These are phyloP conservation scores for Pezicula radicicola DNA, from an alignment of 2,329 filamentous ascomycete species.

Conservation along the genomic window DNA sequence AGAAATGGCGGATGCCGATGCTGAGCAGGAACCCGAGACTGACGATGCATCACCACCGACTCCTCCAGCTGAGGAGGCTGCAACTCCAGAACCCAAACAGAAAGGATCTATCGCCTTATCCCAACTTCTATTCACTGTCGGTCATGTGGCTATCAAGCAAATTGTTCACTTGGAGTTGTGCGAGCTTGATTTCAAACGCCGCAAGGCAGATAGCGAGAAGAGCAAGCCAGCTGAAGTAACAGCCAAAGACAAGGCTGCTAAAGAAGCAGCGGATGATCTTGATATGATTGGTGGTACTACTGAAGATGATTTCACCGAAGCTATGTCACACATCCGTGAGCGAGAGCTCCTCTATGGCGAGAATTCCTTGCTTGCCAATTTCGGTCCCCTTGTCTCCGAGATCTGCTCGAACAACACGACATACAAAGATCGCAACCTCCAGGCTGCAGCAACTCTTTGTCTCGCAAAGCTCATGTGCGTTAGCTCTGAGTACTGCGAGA, in stretches of 20 bases:
- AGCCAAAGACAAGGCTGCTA: conserved; percentile 49
- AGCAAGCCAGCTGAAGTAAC: conserved; percentile 39
- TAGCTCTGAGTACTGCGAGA: conserved; percentile 92
- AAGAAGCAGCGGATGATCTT: conserved; percentile 79
- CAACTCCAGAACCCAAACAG: conserved; percentile 41
- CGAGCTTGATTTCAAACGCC: conserved; percentile 94
- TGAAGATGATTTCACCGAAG: conserved; percentile 89
- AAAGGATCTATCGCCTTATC: conserved; percentile 76
- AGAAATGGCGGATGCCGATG: conserved; percentile 16
- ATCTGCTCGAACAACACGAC: conserved; percentile 93
- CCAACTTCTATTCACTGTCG: conserved; percentile 90
- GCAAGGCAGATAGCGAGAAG: conserved; percentile 88
- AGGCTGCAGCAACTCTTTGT: conserved; percentile 90
- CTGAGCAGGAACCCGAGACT: conserved; percentile 26
- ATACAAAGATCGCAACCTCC: conserved; percentile 85
- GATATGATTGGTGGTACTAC: conserved; percentile 96
- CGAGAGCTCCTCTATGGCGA: conserved; percentile 80
- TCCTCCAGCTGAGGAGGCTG: conserved; percentile 5
- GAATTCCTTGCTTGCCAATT: conserved; percentile 81
- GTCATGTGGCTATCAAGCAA: conserved; percentile 96
- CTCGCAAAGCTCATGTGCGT: conserved; percentile 99
- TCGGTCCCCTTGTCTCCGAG: conserved; percentile 87
- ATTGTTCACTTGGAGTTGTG: conserved; percentile 98
- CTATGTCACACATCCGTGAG: conserved; percentile 80
- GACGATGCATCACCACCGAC: conserved; percentile 27